These are phyloP conservation scores for Botrytis elliptica DNA, from an alignment of 2,329 filamentous ascomycete species.

Conservation along the genomic window DNA sequence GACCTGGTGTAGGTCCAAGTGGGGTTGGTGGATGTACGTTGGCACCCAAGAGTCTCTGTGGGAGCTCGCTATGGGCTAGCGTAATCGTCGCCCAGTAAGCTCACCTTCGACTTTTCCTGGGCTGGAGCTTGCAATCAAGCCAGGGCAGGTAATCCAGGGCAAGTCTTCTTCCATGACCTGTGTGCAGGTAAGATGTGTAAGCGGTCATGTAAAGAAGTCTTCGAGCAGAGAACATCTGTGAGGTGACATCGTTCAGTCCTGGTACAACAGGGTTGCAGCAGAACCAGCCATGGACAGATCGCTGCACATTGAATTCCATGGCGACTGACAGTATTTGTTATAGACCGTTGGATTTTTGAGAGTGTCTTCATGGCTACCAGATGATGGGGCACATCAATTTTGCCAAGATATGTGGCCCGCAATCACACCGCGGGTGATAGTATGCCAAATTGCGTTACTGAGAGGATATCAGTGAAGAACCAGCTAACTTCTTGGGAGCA, in stretches of 20 bases:
- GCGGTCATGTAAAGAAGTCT: not conserved
- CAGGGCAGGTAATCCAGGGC: not conserved
- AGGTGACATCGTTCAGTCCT: not conserved
- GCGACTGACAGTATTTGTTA: not conserved
- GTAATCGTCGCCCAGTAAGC: not conserved
- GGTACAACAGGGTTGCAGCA: not conserved
- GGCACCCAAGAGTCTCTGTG: not conserved
- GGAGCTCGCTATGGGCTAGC: not conserved
- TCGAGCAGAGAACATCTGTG: not conserved
- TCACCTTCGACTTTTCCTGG: not conserved
- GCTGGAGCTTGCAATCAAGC: not conserved
- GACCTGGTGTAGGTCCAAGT: not conserved
- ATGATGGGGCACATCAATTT: too few species aligned
- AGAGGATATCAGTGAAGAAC: too few species aligned
- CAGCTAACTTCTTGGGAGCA: not conserved
- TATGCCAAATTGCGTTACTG: too few species aligned
- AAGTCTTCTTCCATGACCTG: not conserved
- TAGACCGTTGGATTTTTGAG: not conserved
- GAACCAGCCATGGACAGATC: not conserved
- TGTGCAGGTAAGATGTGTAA: not conserved
- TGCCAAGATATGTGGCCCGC: too few species aligned
- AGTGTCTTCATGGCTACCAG: too few species aligned
- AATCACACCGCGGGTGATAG: too few species aligned
- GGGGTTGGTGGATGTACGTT: not conserved
- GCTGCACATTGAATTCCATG: not conserved